A percentile compares a stretch with the other conserved stretches of the same genome.
Conservation (phyloP, 805 yeast species). For the Candida easanensis region DNA sequence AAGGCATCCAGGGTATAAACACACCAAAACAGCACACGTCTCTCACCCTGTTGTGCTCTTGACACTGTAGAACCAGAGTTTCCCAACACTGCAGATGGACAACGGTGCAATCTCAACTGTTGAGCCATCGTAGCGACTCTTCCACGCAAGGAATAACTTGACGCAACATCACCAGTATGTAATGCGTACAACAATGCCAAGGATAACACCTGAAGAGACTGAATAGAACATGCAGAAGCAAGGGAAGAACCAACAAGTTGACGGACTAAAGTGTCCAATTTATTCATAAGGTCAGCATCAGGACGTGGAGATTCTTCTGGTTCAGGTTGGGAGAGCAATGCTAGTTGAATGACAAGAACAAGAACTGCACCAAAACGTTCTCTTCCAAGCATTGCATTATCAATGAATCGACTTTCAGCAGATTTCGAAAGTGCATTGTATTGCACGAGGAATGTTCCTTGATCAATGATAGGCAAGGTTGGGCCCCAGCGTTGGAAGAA, state of each 20-base stretch:
- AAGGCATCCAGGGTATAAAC: slow-evolving; percentile 74
- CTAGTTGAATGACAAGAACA: slow-evolving; percentile 47
- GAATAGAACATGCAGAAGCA: slow-evolving; percentile 58
- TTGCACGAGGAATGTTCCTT: slow-evolving; percentile 60
- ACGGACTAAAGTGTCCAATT: slow-evolving; percentile 59
- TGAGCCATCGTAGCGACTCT: slow-evolving; percentile 79
- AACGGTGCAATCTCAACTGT: slow-evolving; percentile 78
- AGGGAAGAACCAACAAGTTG: slow-evolving; percentile 62
- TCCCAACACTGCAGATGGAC: slow-evolving; percentile 78
- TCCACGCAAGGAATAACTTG: slow-evolving; percentile 75
- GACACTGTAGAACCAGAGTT: slow-evolving; percentile 64
- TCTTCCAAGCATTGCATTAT: slow-evolving; percentile 38
- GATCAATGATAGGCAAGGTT: slow-evolving; percentile 66
- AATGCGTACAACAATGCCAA: slow-evolving; percentile 70
- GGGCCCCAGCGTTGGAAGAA: slow-evolving; percentile 81
- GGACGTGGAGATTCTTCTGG: slow-evolving; percentile 8
- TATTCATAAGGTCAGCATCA: slow-evolving; percentile 34
- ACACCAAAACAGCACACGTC: slow-evolving; percentile 84
- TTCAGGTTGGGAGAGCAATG: slow-evolving; percentile 30
- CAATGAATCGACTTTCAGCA: slow-evolving; percentile 42
- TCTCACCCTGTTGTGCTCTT: slow-evolving; percentile 73
- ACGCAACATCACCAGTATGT: slow-evolving; percentile 68
- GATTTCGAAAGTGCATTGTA: slow-evolving; percentile 48
- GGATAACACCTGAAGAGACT: slow-evolving; percentile 65
- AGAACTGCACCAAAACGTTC: slow-evolving; percentile 57